phyloP scores from a whole-genome alignment of 2,329 filamentous ascomycete species.

The Colletotrichum sojae region DNA sequence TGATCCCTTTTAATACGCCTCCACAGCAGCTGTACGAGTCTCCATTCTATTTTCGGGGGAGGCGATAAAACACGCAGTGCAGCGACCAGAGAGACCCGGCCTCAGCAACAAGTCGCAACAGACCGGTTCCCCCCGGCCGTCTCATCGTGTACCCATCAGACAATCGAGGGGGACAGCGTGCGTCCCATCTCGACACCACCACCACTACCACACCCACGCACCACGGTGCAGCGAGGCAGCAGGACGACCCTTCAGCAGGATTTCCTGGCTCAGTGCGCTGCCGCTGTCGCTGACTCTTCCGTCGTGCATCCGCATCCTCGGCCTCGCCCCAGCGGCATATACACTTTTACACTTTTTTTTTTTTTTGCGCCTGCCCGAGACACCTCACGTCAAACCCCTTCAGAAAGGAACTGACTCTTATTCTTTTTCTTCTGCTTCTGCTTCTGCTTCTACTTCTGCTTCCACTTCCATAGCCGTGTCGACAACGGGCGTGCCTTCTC shows the following conservation, averaged over 20 bases:
- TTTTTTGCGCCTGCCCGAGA: no score
- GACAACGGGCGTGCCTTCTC: slow-evolving; percentile 1
- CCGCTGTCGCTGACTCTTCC: slow-evolving; percentile 10
- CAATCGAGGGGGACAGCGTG: slow-evolving; percentile 28
- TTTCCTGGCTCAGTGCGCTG: slow-evolving; percentile 25
- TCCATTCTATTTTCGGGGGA: slow-evolving; percentile 38
- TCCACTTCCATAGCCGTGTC: slow-evolving; percentile 8
- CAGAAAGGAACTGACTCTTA: neutral
- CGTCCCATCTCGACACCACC: slow-evolving; percentile 33
- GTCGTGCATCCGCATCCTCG: neutral
- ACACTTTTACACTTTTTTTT: no score
- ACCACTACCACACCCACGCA: no score
- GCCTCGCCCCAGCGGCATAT: neutral
- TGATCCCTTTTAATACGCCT: slow-evolving; percentile 34
- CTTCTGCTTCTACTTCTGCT: neutral
- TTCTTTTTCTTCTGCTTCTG: no score
- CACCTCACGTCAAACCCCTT: no score
- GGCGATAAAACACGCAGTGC: slow-evolving; percentile 39
- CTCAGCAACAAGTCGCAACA: slow-evolving; percentile 15
- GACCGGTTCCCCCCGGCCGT: slow-evolving; percentile 31
- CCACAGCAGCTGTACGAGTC: slow-evolving; percentile 29
- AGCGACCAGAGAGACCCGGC: slow-evolving; percentile 17
- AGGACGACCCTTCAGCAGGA: neutral
- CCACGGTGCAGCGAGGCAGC: neutral
- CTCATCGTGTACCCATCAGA: slow-evolving; percentile 37